phyloP scores from a whole-genome alignment of 2,329 filamentous ascomycete species.

The Colletotrichum sp. region DNA sequence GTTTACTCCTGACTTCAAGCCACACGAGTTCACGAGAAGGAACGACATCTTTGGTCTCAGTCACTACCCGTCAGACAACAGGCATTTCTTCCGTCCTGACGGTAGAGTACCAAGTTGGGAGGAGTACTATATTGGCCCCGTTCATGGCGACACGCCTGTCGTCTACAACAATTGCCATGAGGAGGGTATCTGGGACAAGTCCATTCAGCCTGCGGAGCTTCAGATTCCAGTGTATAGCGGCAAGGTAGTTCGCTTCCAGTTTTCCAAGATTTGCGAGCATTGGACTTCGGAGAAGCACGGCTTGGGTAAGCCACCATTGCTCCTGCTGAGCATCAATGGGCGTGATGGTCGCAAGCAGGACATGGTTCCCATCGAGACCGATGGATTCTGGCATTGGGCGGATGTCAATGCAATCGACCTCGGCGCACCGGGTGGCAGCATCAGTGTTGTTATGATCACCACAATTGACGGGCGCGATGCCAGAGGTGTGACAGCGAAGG shows the following conservation, averaged over 20 bases:
- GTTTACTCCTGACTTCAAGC: slow-evolving; percentile 73
- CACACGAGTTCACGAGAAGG: slow-evolving; percentile 60
- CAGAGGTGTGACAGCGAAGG: slow-evolving; percentile 52
- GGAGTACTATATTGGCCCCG: slow-evolving; percentile 75
- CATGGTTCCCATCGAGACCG: slow-evolving; percentile 74
- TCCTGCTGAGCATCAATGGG: slow-evolving; percentile 72
- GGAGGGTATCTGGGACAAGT: slow-evolving; percentile 60
- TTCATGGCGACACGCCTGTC: slow-evolving; percentile 51
- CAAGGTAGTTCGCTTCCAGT: slow-evolving; percentile 75
- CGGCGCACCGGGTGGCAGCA: slow-evolving; percentile 71
- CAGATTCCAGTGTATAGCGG: slow-evolving; percentile 65
- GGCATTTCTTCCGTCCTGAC: slow-evolving; percentile 77
- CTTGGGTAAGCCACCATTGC: slow-evolving; percentile 67
- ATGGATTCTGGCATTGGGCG: slow-evolving; percentile 81
- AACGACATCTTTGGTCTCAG: slow-evolving; percentile 83
- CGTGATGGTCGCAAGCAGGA: slow-evolving; percentile 71
- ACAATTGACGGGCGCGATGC: slow-evolving; percentile 51
- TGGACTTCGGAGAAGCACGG: slow-evolving; percentile 78
- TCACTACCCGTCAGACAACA: slow-evolving; percentile 76
- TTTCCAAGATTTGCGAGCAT: slow-evolving; percentile 80
- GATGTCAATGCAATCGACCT: slow-evolving; percentile 73
- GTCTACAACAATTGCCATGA: slow-evolving; percentile 49
- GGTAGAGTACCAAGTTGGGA: slow-evolving; percentile 75
- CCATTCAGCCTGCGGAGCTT: slow-evolving; percentile 65
- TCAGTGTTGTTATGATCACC: slow-evolving; percentile 68